Evolutionary conservation across 331 rosid genomes (phyloP).

Genomic region (Prunus yedoensis): DNA sequence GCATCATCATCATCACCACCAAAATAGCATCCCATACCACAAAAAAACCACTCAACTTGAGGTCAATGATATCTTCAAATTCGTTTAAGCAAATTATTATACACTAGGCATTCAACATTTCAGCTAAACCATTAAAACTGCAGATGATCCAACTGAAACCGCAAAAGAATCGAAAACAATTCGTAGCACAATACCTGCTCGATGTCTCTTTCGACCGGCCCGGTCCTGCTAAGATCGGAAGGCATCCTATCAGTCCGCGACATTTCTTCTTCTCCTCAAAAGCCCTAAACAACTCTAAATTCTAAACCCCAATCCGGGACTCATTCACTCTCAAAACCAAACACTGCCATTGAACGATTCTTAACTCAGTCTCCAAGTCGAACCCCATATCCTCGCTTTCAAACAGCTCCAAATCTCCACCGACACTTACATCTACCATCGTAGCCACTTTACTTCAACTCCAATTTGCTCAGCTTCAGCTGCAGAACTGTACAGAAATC

Average conservation of each 20-base stretch:
- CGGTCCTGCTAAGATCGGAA: constrained; percentile 92
- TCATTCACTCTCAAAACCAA: constrained; percentile 58
- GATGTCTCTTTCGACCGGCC: constrained; percentile 82
- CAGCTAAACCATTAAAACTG: constrained; percentile 18
- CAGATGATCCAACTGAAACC: constrained; percentile 14
- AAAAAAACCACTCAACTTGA: constrained; percentile 5
- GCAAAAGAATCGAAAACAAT: constrained; percentile 14
- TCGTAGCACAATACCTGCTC: constrained; percentile 66
- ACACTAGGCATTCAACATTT: constrained; percentile 1
- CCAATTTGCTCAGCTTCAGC: constrained; percentile 30
- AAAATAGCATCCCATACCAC: not conserved
- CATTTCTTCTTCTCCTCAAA: constrained; percentile 40
- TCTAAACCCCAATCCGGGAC: constrained; percentile 45
- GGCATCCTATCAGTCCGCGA: constrained; percentile 76
- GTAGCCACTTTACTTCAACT: constrained; percentile 28
- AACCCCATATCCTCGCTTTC: constrained; percentile 38
- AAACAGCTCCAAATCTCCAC: constrained; percentile 39
- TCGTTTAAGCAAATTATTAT: not conserved
- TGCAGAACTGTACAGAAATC: constrained; percentile 22
- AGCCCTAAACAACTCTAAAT: constrained; percentile 37
- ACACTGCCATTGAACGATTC: constrained; percentile 71
- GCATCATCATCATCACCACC: constrained; percentile 9
- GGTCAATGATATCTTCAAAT: not conserved
- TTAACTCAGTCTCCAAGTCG: constrained; percentile 37
- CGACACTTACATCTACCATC: constrained; percentile 57